Base-by-base conservation (phyloP, 306 rosid genomes). In the Lotus japonicus region DNA sequence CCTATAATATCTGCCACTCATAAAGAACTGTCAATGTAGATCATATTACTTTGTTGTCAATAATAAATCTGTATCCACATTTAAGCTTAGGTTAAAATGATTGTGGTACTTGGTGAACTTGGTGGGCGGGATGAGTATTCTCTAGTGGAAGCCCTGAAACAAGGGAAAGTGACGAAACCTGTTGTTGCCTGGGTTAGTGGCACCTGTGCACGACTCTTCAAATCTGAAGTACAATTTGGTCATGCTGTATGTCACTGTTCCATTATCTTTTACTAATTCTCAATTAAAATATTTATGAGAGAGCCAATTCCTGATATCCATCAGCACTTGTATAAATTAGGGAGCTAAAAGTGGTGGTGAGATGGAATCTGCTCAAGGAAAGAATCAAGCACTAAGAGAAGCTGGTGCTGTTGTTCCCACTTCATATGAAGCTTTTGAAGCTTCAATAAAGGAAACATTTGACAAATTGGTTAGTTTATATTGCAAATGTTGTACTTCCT, bases 131-230 rank as follows among this genome's bases (percentile, higher is more conserved):
- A 91, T 70, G 97, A 91, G 79, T 91, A 91, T 80, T 91, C 97
- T 53, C 79, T 91, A 36, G 96, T 91, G 58, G 96, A 91, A 80
- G 95, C 96, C 76, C 68, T 91, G 50, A 86, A 88, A 73, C 89
- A 86, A 70, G 91, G 97, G 66, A 91, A 91, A 71, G 89, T 91
- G 69, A 80, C 76, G n/a, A 91, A 91, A 70, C 97, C 94, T 39
- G 87, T 91, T 71, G 95, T 85, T 77, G 97, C 97, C 28, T 91
- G 97, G 97, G 97, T 91, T 81, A 91, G 97, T 60, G 96, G 97
- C 67, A 91, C 97, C 75, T 91, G 97, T 80, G 97, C 97, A 68
- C 85, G 83, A 19, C 94, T 91, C 43, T 91, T 91, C 81, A 88
- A 91, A 80, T 91, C 96, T 2, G 96, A 88, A 88, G 96, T 88